Evolutionary conservation across 371 early-diverging fungal genomes (phyloP), one percentile per base, ranked within the genome.

Genomic region (Rhizopus sp.): DNA sequence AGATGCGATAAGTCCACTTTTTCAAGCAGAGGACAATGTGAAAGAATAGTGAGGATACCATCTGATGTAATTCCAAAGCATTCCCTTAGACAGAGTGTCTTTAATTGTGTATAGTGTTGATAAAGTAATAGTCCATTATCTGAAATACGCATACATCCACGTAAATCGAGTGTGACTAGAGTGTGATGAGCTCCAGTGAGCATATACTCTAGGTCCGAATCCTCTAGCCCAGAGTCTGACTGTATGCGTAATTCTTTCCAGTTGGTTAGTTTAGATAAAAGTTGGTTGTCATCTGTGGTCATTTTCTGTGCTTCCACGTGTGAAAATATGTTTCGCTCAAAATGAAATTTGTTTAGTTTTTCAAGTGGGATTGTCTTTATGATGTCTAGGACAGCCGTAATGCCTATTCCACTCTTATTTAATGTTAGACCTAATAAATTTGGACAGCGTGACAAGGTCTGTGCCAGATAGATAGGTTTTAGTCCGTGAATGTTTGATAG

Each of bases 401-500:
- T 57, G 38, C 63, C 57, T 10, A 72, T 59, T 3, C 63, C 29
- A 16, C 69, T 63, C 12, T 57, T 50, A 0, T 59, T 57, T 10
- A 72, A 12, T 0, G n/a, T 7, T 8, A 72, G 41, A 1, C 52
- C 29, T 0, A 13, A 40, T 8, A 69, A n/a, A 10, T 38, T 33
- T 8, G 69, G 63, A n/a, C 59, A 59, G 0, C 57, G 64, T 3
- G 48, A 44, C 6, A 69, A n/a, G 15, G 69, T 55, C 12, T 32
- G 31, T 0, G 64, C 61, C 15, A 69, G 48, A 12, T 61, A 53
- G 2, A 33, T 15, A 10, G 50, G 41, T 9, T 59, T 69, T 12
- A 72, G 15, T 0, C 69, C 69, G 52, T 69, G 66, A 50, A 69
- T 62, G 3, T 66, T 50, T 1, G 58, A 41, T 0, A 73, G 30